Conservation (phyloP, 2,329 filamentous ascomycete genomes). For the Neofusicoccum parvum region DNA sequence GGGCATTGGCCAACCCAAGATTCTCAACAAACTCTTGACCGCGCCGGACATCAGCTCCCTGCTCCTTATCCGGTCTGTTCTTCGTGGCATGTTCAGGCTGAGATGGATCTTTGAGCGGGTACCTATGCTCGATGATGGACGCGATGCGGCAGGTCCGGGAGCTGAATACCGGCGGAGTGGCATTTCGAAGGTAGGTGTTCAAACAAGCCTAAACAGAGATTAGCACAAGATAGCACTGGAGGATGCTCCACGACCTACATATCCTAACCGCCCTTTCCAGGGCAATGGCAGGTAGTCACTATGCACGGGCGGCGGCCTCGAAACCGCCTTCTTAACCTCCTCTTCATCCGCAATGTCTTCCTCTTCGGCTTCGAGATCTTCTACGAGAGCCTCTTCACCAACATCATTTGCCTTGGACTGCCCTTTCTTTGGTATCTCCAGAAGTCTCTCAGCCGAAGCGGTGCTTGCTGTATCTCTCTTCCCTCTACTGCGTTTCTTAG, state of each 20-base stretch:
- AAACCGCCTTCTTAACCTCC: conserved; percentile 58
- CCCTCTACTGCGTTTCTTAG: background rate
- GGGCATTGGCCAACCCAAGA: conserved; percentile 78
- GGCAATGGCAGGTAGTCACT: conserved; percentile 82
- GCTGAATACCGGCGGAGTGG: conserved; percentile 83
- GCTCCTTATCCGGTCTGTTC: conserved; percentile 77
- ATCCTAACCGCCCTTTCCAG: conserved; percentile 87
- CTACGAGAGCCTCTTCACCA: conserved; percentile 1
- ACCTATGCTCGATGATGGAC: conserved; percentile 85
- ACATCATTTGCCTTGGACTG: conserved; percentile 21
- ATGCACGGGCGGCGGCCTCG: conserved; percentile 75
- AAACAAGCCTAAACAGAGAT: conserved; percentile 69
- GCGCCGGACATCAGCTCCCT: conserved; percentile 66
- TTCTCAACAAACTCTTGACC: conserved; percentile 75
- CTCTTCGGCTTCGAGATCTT: conserved; percentile 58
- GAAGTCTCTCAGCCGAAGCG: background rate
- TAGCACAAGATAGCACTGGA: background rate
- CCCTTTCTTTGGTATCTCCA: background rate
- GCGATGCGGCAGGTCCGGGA: conserved; percentile 90
- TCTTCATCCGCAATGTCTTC: conserved; percentile 56
- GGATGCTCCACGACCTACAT: conserved; percentile 60
- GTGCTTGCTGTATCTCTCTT: background rate
- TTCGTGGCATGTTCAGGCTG: conserved; percentile 81
- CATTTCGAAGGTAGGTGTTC: conserved; percentile 84
- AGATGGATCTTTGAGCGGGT: conserved; percentile 74